These are phyloP conservation scores for Exophiala viscosa DNA, from an alignment of 2,329 filamentous ascomycete species.

Conservation along the genomic window DNA sequence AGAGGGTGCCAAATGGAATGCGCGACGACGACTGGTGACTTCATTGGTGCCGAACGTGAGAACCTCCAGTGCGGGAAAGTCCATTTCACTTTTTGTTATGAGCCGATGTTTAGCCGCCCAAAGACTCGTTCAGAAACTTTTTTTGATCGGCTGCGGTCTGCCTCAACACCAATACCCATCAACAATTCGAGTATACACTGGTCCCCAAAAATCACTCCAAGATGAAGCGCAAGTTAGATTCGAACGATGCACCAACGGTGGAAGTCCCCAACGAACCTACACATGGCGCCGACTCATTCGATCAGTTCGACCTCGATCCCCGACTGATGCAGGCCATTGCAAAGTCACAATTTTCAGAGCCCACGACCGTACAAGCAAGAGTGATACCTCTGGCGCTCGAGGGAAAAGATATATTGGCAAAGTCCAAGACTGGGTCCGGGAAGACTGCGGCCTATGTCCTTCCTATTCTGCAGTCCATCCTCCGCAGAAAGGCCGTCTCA, in stretches of 20 bases:
- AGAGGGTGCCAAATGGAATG: no score
- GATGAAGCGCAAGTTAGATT: conserved; percentile 52
- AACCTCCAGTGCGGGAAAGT: no score
- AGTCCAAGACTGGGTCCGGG: conserved; percentile 90
- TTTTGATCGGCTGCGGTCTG: no score
- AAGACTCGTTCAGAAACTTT: no score
- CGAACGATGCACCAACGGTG: conserved; percentile 44
- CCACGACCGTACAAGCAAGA: conserved; percentile 82
- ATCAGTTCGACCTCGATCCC: conserved; percentile 74
- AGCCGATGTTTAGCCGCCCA: no score
- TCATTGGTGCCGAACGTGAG: no score
- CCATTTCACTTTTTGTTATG: no score
- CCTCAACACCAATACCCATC: no score
- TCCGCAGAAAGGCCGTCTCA: conserved; percentile 65
- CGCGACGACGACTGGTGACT: no score
- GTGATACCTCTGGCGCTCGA: conserved; percentile 84
- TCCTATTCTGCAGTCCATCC: conserved; percentile 77
- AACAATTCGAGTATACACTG: no score
- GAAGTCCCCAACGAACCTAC: conserved; percentile 27
- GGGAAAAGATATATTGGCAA: conserved; percentile 84
- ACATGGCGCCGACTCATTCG: conserved; percentile 56
- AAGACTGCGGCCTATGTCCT: conserved; percentile 97
- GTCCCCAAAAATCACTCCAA: conserved; percentile 12
- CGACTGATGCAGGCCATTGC: conserved; percentile 82
- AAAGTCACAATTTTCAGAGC: conserved; percentile 76